Percentiles rank a stretch among this genome's conserved stretches.
Evolutionary conservation across 805 yeast genomes (phyloP).

Genomic region (Lipomyces starkeyi): DNA sequence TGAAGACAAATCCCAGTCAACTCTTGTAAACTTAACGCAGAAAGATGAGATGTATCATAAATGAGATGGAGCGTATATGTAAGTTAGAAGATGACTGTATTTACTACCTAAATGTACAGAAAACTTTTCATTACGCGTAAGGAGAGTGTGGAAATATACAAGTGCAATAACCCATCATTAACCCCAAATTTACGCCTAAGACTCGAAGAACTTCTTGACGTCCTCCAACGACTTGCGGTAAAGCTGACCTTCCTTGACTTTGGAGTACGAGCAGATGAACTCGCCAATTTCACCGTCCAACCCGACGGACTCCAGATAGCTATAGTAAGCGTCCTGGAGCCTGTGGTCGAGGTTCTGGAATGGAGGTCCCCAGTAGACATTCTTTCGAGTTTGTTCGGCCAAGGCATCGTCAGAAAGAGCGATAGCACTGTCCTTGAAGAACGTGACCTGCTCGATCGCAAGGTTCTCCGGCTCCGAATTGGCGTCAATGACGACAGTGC

Average conservation of each 20-base stretch:
- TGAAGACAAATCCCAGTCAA: conserved; percentile 18
- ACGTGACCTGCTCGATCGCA: conserved; percentile 20
- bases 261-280: conserved; percentile 26
- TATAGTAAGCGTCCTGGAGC: conserved; percentile 21
- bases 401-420: conserved; percentile 18
- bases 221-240: conserved; percentile 25
- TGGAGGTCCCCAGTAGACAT: conserved; percentile 35
- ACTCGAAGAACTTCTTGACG: conserved; percentile 20
- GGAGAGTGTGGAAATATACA: background rate
- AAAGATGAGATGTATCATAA: background rate
- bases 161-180: background rate
- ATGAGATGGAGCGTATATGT: background rate
- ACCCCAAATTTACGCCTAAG: conserved; percentile 8
- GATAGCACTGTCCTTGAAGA: conserved; percentile 22
- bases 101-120: conserved; percentile 12
- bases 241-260: conserved; percentile 20
- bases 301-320: conserved; percentile 26
- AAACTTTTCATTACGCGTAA: conserved; percentile 2
- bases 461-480: conserved; percentile 10
- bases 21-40: background rate
- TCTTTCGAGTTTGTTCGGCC: conserved; percentile 16
- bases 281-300: conserved; percentile 20
- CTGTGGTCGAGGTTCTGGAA: conserved; percentile 31
- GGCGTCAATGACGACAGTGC: conserved; percentile 25
- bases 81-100: conserved; percentile 3